phyloP scores from a whole-genome alignment of 495 filamentous ascomycete genomes.

The Tuber calosporum region DNA sequence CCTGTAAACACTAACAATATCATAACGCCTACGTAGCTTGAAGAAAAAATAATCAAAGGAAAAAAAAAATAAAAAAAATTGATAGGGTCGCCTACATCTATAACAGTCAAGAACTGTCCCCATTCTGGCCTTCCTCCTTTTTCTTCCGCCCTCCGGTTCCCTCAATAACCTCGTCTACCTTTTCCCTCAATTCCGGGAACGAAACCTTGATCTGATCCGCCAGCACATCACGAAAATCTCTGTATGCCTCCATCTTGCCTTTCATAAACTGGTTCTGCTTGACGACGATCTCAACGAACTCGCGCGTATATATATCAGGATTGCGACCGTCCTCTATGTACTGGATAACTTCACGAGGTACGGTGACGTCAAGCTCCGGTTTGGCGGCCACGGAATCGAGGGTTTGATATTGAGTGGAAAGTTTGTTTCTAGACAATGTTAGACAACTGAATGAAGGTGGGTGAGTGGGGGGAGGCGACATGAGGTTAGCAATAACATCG shows the following conservation, averaged over 20 bases:
- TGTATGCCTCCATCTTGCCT: slow-evolving; percentile 77
- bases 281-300: slow-evolving; percentile 88
- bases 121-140: slow-evolving; percentile 20
- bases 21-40: background rate
- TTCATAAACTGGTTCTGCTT: slow-evolving; percentile 74
- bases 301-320: slow-evolving; percentile 95
- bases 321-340: slow-evolving; percentile 93
- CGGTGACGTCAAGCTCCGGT: slow-evolving; percentile 43
- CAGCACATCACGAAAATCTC: slow-evolving; percentile 69
- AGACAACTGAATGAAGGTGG: slow-evolving; percentile 33
- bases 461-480: slow-evolving; percentile 43
- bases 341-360: slow-evolving; percentile 83
- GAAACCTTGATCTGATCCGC: slow-evolving; percentile 69
- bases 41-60: background rate
- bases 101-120: slow-evolving; percentile 6
- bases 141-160: slow-evolving; percentile 44
- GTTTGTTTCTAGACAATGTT: slow-evolving; percentile 46
- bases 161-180: slow-evolving; percentile 58
- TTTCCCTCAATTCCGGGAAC: slow-evolving; percentile 67
- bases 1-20: background rate
- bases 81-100: background rate
- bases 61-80: background rate
- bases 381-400: slow-evolving; percentile 48
- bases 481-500: slow-evolving; percentile 46
- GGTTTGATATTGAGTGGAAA: slow-evolving; percentile 45